A percentile compares a stretch with the other conserved stretches of the same genome.
phyloP scores from a whole-genome alignment of 2,329 filamentous ascomycete genomes.

The Penicillium sp. region DNA sequence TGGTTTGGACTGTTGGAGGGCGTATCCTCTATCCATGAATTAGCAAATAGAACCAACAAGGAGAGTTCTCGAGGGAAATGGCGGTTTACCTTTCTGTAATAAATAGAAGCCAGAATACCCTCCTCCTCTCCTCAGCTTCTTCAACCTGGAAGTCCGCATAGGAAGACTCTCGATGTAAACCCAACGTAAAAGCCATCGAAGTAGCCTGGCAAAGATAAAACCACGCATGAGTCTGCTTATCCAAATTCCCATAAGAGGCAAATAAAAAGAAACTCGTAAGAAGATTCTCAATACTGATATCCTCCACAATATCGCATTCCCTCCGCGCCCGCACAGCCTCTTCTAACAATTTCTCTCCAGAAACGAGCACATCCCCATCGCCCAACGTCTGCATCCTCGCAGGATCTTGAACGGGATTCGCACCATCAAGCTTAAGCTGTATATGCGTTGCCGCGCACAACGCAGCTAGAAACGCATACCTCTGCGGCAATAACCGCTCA shows the following conservation, averaged over 20 bases:
- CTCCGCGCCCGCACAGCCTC: slow-evolving; percentile 55
- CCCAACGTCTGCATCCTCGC: slow-evolving; percentile 49
- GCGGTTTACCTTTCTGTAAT: slow-evolving; percentile 64
- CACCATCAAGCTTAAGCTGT: slow-evolving; percentile 43
- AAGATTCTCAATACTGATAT: slow-evolving; percentile 40
- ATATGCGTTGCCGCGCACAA: slow-evolving; percentile 47
- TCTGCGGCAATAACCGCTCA: slow-evolving; percentile 47
- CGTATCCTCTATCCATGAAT: slow-evolving; percentile 60
- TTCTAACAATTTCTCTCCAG: slow-evolving; percentile 66
- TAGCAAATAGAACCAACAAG: too few relatives aligned
- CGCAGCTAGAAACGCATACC: slow-evolving; percentile 44
- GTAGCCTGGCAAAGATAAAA: slow-evolving; percentile 75
- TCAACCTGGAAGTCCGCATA: slow-evolving; percentile 52
- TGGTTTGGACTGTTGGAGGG: slow-evolving; percentile 68
- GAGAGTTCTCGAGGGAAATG: not conserved
- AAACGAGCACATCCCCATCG: slow-evolving; percentile 58
- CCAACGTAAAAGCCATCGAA: slow-evolving; percentile 57
- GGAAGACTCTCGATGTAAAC: slow-evolving; percentile 45
- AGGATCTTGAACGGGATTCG: slow-evolving; percentile 22
- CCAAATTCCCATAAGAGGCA: slow-evolving; percentile 68
- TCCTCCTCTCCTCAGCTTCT: slow-evolving; percentile 64
- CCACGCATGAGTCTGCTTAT: slow-evolving; percentile 76
- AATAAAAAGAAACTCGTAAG: slow-evolving; percentile 80
- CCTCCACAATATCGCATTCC: slow-evolving; percentile 42
- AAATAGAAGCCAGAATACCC: slow-evolving; percentile 73